These are phyloP conservation scores for Paraglomus brasilianum DNA, from an alignment of 192 early-diverging fungal species.

Conservation along the genomic window DNA sequence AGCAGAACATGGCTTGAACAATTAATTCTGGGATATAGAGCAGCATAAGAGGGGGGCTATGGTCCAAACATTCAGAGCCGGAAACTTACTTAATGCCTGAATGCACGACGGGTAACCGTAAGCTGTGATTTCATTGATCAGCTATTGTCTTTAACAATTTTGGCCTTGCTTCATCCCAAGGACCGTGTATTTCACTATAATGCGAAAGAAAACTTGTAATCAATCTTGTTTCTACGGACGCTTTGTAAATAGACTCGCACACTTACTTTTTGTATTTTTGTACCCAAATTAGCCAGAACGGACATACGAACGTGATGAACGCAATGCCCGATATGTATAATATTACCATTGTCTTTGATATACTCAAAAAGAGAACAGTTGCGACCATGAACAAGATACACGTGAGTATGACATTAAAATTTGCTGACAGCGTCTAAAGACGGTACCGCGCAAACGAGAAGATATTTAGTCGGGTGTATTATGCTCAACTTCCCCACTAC, in stretches of 20 bases:
- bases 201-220: neutral
- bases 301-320: conserved; percentile 85
- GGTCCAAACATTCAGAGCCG: too few species aligned
- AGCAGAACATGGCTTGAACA: too few species aligned
- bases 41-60: too few species aligned
- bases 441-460: neutral
- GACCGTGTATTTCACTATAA: conserved; percentile 88
- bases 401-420: conserved; percentile 54
- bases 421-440: conserved; percentile 36
- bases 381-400: conserved; percentile 61
- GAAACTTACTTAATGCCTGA: too few species aligned
- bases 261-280: conserved; percentile 95
- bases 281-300: conserved; percentile 87
- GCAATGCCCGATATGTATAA: conserved; percentile 66
- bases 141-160: conserved; percentile 40
- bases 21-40: too few species aligned
- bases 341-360: conserved; percentile 67
- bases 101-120: too few species aligned
- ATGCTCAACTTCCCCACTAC: neutral
- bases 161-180: conserved; percentile 94
- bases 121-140: too few species aligned
- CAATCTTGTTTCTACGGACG: neutral
- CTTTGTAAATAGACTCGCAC: conserved; percentile 14
- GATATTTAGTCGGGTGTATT: neutral
- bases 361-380: conserved; percentile 63